Conservation (phyloP, 306 rosid species). For the Inga leiocalycina region DNA sequence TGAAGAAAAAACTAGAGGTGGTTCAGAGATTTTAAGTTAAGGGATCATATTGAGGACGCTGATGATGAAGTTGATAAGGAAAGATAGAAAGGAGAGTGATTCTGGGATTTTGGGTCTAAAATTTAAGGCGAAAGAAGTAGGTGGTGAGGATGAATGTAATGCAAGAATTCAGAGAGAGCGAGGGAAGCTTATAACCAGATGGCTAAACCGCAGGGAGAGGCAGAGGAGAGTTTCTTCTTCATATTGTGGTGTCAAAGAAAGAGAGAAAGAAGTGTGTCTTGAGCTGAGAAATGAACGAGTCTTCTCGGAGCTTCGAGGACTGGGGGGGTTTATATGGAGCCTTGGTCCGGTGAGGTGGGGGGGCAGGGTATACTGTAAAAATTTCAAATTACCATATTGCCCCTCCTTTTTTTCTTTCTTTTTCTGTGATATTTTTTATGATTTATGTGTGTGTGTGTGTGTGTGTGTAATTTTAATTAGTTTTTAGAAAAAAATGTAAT, state of each 20-base stretch:
- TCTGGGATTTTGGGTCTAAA: slow-evolving; percentile 27
- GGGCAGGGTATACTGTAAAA: neutral
- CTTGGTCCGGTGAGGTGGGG: slow-evolving; percentile 33
- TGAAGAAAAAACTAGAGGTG: neutral
- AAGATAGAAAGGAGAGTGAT: neutral
- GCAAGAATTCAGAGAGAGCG: slow-evolving; percentile 55
- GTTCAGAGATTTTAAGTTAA: slow-evolving; percentile 2
- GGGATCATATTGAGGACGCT: slow-evolving; percentile 10
- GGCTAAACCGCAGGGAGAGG: slow-evolving; percentile 18
- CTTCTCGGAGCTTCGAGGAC: slow-evolving; percentile 47
- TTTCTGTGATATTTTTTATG: neutral
- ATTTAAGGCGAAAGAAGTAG: slow-evolving; percentile 47
- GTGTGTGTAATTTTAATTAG: neutral
- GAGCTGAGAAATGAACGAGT: slow-evolving; percentile 40
- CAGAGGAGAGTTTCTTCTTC: slow-evolving; percentile 6
- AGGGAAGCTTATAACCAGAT: slow-evolving; percentile 46
- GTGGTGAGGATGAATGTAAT: slow-evolving; percentile 50
- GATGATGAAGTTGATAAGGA: slow-evolving; percentile 14
- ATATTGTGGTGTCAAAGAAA: neutral
- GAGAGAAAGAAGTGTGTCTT: slow-evolving; percentile 29
- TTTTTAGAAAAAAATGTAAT: too few species aligned
- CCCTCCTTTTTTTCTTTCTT: slow-evolving; percentile 16
- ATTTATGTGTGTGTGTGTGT: neutral
- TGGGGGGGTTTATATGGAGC: slow-evolving; percentile 64
- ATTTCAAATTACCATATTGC: slow-evolving; percentile 25